Percentiles rank a stretch among this genome's conserved stretches.
Evolutionary conservation across 805 yeast species (phyloP).

Genomic region (Candida xyloterini): DNA sequence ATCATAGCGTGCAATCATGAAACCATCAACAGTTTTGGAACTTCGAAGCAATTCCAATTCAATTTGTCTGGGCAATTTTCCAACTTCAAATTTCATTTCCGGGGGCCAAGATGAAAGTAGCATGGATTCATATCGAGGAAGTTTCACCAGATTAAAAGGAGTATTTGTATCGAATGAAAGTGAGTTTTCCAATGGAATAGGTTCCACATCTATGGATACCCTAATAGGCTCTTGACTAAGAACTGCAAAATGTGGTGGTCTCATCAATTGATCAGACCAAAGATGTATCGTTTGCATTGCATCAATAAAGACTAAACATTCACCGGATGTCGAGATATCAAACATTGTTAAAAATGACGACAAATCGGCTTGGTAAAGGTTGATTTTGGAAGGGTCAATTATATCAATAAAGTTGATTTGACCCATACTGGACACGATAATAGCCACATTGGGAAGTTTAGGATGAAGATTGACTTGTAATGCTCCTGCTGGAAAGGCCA

Average conservation of each 20-base stretch:
- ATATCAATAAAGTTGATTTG: conserved; percentile 84
- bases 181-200: conserved; percentile 26
- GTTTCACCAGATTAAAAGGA: conserved; percentile 72
- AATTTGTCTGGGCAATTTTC: conserved; percentile 55
- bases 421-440: conserved; percentile 73
- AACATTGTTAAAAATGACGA: conserved; percentile 44
- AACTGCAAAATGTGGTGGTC: conserved; percentile 33
- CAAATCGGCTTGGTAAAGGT: conserved; percentile 64
- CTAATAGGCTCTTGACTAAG: conserved; percentile 50
- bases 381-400: conserved; percentile 68
- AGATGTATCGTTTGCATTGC: conserved; percentile 57
- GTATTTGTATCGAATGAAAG: conserved; percentile 42
- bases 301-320: conserved; percentile 69
- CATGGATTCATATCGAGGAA: conserved; percentile 80
- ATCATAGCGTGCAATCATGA: conserved; percentile 50
- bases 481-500: conserved; percentile 90
- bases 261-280: conserved; percentile 59
- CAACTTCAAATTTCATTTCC: conserved; percentile 53
- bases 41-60: conserved; percentile 46
- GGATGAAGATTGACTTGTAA: conserved; percentile 83
- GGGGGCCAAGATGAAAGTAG: conserved; percentile 80
- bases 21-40: conserved; percentile 36
- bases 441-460: conserved; percentile 69
- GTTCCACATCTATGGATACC: conserved; percentile 41
- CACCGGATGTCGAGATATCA: conserved; percentile 70